phyloP scores from a whole-genome alignment of 2,329 filamentous ascomycete genomes.

The Whalleya microplaca region DNA sequence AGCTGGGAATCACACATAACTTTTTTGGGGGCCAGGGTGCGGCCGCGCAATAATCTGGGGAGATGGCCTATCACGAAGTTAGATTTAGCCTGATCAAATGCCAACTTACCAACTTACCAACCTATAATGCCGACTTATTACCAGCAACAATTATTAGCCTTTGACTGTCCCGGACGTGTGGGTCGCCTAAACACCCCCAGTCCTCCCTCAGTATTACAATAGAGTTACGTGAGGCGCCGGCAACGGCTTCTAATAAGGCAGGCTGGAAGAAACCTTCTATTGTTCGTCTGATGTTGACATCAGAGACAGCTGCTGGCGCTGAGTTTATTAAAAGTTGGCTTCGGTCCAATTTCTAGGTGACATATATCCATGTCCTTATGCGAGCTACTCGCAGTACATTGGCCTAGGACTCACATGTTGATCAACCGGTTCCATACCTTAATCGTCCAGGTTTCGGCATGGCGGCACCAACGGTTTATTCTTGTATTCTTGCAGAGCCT shows the following conservation, averaged over 20 bases:
- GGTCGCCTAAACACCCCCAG: not conserved
- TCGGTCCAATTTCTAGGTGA: slow-evolving; percentile 9
- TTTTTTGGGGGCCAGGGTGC: slow-evolving; percentile 19
- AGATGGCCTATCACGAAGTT: slow-evolving; percentile 21
- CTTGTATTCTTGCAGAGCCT: no score
- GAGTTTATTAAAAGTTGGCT: slow-evolving; percentile 9
- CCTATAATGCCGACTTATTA: no score
- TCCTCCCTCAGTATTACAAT: slow-evolving; percentile 2
- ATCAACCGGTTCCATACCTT: not conserved
- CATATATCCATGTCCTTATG: slow-evolving; percentile 11
- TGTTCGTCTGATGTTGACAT: slow-evolving; percentile 26
- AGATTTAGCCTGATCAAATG: slow-evolving; percentile 9
- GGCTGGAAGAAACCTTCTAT: slow-evolving; percentile 1
- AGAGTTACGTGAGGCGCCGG: slow-evolving; percentile 13
- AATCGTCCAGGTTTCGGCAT: not conserved
- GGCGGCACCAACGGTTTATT: not conserved
- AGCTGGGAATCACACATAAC: no score
- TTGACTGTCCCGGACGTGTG: slow-evolving; percentile 4
- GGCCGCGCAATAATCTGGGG: slow-evolving; percentile 21
- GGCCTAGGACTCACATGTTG: no score
- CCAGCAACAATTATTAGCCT: not conserved
- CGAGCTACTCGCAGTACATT: not conserved
- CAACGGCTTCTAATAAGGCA: not conserved
- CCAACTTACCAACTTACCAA: no score
- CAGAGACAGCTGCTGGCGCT: slow-evolving; percentile 9